These are phyloP conservation scores for Pyrenophora teres DNA, from an alignment of 2,329 filamentous ascomycete genomes.

Conservation along the genomic window DNA sequence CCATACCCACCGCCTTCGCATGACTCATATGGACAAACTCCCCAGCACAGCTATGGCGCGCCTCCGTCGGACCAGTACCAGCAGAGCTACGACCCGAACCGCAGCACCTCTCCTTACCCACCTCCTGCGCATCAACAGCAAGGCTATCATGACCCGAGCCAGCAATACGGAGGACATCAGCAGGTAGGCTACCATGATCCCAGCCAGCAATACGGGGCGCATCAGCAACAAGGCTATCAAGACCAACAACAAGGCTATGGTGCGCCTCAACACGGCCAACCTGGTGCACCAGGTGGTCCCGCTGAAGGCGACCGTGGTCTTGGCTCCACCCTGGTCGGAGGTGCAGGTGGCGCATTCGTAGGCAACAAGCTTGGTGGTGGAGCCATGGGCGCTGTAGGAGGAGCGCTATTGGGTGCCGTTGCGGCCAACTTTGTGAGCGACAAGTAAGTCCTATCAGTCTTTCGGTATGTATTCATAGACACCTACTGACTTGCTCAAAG, in stretches of 20 bases:
- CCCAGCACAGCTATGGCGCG: constrained; percentile 36
- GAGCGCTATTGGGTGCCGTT: constrained; percentile 59
- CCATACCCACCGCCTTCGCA: constrained; percentile 37
- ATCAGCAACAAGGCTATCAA: constrained; percentile 18
- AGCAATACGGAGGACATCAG: constrained; percentile 23
- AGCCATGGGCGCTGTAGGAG: constrained; percentile 57
- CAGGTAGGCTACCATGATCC: constrained; percentile 28
- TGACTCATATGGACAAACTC: constrained; percentile 31
- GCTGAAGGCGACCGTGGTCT: constrained; percentile 61
- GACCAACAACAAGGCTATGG: constrained; percentile 30
- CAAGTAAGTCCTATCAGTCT: constrained; percentile 36
- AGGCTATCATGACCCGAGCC: too few species aligned
- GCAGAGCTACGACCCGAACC: constrained; percentile 35
- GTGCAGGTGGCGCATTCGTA: constrained; percentile 60
- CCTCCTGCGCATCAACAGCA: too few species aligned
- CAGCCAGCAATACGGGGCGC: constrained; percentile 28
- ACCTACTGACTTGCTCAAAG: constrained; percentile 10
- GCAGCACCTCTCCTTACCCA: too few species aligned
- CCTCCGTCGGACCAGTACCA: constrained; percentile 37
- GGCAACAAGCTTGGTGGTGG: constrained; percentile 61
- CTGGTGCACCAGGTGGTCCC: constrained; percentile 36
- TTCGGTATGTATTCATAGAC: background rate
- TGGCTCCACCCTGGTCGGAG: constrained; percentile 59
- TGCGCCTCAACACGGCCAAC: constrained; percentile 49
- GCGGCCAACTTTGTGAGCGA: constrained; percentile 59